These are phyloP conservation scores for Colletotrichum cuscutae DNA, from an alignment of 2,329 filamentous ascomycete genomes.

Conservation along the genomic window DNA sequence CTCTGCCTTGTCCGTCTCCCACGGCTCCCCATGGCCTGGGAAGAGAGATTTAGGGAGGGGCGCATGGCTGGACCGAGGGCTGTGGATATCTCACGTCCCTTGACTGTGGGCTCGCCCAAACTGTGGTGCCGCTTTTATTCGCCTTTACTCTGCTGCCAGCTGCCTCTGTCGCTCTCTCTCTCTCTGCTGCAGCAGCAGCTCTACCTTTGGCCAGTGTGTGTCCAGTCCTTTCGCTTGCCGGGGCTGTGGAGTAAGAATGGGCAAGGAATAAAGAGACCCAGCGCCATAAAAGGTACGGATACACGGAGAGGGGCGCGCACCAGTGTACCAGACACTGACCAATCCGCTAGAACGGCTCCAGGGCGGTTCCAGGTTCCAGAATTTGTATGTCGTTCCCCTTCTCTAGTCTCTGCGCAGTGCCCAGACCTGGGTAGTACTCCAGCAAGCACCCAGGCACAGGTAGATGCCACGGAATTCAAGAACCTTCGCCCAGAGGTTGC, in stretches of 20 bases:
- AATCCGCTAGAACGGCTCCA: conserved; percentile 2
- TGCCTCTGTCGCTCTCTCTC: background rate
- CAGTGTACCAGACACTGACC: conserved; percentile 7
- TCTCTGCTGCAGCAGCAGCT: background rate
- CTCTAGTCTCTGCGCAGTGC: background rate
- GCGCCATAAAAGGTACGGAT: background rate
- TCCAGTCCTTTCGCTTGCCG: conserved; percentile 10
- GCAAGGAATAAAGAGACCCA: conserved; percentile 25
- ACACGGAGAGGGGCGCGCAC: background rate
- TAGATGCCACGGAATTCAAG: background rate
- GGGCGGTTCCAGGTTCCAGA: background rate
- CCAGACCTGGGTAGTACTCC: background rate
- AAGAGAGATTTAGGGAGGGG: conserved; percentile 24
- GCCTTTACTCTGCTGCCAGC: background rate
- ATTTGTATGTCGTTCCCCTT: background rate
- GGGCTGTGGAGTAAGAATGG: conserved; percentile 9
- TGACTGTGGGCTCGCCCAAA: background rate
- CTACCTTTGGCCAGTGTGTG: background rate
- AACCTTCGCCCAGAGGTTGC: conserved; percentile 6
- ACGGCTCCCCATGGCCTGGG: conserved; percentile 2
- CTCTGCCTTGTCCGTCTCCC: background rate
- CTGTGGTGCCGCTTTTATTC: background rate
- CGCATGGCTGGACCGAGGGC: conserved; percentile 32
- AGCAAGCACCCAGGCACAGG: background rate
- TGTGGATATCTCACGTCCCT: conserved; percentile 19